Percentiles rank a stretch among this genome's conserved stretches.
phyloP scores from a whole-genome alignment of 192 early-diverging fungal species.

The Backusella australiensis region DNA sequence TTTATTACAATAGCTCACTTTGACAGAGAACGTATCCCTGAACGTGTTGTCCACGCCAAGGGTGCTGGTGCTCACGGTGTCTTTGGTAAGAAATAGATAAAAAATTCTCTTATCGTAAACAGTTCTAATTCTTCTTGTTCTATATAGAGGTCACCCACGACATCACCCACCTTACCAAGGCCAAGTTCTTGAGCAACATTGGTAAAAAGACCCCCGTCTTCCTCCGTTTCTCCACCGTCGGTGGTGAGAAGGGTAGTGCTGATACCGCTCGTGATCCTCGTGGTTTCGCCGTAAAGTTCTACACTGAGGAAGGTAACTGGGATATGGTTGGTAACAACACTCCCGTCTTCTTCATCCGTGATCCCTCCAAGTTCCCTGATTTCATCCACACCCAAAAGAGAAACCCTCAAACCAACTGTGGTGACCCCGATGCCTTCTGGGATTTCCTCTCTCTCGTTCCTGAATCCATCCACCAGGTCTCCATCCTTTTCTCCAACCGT shows the following conservation, averaged over 20 bases:
- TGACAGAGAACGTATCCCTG: slow-evolving; percentile 84
- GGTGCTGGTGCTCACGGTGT: slow-evolving; percentile 82
- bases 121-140: neutral
- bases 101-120: too few species aligned
- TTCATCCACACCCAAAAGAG: slow-evolving; percentile 86
- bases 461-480: slow-evolving; percentile 79
- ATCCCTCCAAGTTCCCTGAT: slow-evolving; percentile 79
- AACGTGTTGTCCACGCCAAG: slow-evolving; percentile 87
- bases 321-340: slow-evolving; percentile 88
- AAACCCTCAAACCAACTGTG: slow-evolving; percentile 72
- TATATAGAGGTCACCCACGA: slow-evolving; percentile 66
- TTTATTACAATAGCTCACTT: slow-evolving; percentile 56
- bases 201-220: slow-evolving; percentile 83
- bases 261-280: slow-evolving; percentile 81
- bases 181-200: slow-evolving; percentile 66
- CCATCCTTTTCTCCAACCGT: slow-evolving; percentile 82
- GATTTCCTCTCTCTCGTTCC: slow-evolving; percentile 77
- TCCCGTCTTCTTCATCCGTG: slow-evolving; percentile 81
- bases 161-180: slow-evolving; percentile 64
- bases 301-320: slow-evolving; percentile 84
- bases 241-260: slow-evolving; percentile 69
- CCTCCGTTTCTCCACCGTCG: slow-evolving; percentile 78
- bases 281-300: slow-evolving; percentile 83
- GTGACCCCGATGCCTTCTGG: slow-evolving; percentile 71
- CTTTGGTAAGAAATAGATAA: slow-evolving; percentile 42